Evolutionary conservation across 2,329 filamentous ascomycete genomes (phyloP).

Genomic region (Aureobasidium subglaciale): DNA sequence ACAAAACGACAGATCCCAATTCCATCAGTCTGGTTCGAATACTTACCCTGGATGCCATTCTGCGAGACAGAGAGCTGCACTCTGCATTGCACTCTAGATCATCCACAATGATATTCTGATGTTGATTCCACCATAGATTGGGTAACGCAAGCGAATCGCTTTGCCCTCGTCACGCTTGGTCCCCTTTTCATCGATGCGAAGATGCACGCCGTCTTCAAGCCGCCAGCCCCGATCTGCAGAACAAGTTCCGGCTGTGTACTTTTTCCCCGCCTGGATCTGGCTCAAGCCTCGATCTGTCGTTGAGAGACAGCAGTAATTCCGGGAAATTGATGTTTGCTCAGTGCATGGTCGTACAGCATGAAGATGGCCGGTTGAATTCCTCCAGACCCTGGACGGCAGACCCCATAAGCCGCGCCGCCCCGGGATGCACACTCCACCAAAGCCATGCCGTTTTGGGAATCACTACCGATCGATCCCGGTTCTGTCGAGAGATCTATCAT

Average conservation of each 20-base stretch:
- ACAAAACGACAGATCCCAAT: conserved; percentile 7
- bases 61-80: background rate
- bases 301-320: background rate
- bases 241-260: background rate
- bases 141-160: background rate
- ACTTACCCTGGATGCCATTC: background rate
- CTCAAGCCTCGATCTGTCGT: conserved; percentile 6
- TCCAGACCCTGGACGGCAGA: background rate
- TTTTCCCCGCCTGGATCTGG: conserved; percentile 8
- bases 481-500: background rate
- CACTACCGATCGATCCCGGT: background rate
- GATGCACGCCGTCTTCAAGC: background rate
- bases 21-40: background rate
- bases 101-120: background rate
- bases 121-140: background rate
- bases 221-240: conserved; percentile 8
- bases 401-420: conserved; percentile 7
- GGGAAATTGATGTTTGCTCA: conserved; percentile 1
- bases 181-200: background rate
- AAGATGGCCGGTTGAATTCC: conserved; percentile 1
- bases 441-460: background rate
- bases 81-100: background rate
- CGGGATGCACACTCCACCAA: background rate
- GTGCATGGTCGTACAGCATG: background rate
- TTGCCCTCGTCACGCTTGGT: background rate